These are phyloP conservation scores for Penstemon barbatus DNA, from an alignment of 257 asterid species.

Conservation along the genomic window DNA sequence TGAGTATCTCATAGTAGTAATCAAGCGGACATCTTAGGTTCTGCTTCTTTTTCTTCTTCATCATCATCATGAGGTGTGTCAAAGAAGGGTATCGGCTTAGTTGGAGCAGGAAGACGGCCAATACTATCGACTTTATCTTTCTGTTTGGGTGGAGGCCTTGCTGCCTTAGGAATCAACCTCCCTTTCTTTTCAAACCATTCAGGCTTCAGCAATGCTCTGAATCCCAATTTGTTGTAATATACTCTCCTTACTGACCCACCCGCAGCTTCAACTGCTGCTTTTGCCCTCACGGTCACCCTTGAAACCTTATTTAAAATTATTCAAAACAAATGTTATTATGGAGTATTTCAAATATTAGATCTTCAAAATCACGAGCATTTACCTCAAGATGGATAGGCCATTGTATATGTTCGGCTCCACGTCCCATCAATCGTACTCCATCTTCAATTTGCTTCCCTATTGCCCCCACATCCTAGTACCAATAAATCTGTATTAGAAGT, in stretches of 20 bases:
- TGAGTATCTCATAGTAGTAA: too few species aligned
- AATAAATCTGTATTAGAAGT: background rate
- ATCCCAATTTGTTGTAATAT: slow-evolving; percentile 80
- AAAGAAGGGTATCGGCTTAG: slow-evolving; percentile 71
- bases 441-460: slow-evolving; percentile 90
- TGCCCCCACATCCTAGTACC: slow-evolving; percentile 73
- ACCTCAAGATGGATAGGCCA: slow-evolving; percentile 99
- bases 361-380: background rate
- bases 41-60: slow-evolving; percentile 50
- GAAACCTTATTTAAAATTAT: slow-evolving; percentile 54
- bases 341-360: too few species aligned
- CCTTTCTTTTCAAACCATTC: slow-evolving; percentile 98
- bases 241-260: slow-evolving; percentile 94
- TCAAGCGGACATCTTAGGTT: background rate
- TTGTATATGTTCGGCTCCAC: slow-evolving; percentile 70
- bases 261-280: slow-evolving; percentile 88
- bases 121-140: slow-evolving; percentile 81
- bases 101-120: slow-evolving; percentile 95
- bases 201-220: slow-evolving; percentile 80
- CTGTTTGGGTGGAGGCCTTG: slow-evolving; percentile 92
- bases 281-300: slow-evolving; percentile 89
- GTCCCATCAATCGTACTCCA: slow-evolving; percentile 92
- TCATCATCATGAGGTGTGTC: background rate
- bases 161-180: slow-evolving; percentile 81
- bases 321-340: too few species aligned